These are phyloP conservation scores for Adansonia gregorii DNA, from an alignment of 441 rosid genomes.

Conservation along the genomic window DNA sequence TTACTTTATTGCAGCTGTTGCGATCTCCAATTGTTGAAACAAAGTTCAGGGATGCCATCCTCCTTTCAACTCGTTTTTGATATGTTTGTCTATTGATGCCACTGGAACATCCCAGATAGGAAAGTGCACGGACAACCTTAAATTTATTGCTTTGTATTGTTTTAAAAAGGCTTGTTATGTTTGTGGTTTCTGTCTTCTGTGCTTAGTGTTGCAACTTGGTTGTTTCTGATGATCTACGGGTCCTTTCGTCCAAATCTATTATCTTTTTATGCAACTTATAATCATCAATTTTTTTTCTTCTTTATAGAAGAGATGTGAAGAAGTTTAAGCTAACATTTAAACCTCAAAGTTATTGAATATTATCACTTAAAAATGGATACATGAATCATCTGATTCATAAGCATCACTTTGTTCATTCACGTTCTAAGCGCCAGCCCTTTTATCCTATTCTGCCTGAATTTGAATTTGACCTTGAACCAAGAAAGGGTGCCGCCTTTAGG, in stretches of 20 bases:
- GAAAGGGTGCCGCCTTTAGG: background rate
- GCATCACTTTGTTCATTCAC: background rate
- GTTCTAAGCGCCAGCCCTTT: background rate
- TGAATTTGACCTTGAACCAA: background rate
- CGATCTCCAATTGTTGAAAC: slow-evolving; percentile 39
- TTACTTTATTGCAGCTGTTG: slow-evolving; percentile 37
- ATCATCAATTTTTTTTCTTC: background rate
- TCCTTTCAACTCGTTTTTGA: slow-evolving; percentile 33
- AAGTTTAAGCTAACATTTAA: too few relatives aligned
- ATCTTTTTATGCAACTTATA: background rate
- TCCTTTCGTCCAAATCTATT: background rate
- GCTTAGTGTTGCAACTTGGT: background rate
- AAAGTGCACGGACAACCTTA: slow-evolving; percentile 32
- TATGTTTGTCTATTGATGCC: slow-evolving; percentile 42
- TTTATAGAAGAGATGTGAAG: background rate
- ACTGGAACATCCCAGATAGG: slow-evolving; percentile 37
- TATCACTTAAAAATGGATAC: background rate
- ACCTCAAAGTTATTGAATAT: too few relatives aligned
- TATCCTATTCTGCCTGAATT: background rate
- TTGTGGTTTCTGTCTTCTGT: background rate
- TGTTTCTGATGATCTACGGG: background rate
- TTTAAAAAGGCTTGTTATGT: slow-evolving; percentile 23
- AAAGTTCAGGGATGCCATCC: slow-evolving; percentile 35
- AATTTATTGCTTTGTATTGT: slow-evolving; percentile 22
- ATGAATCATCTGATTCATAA: background rate